These are phyloP conservation scores for Ilex asprella DNA, from an alignment of 257 asterid species.

Conservation along the genomic window DNA sequence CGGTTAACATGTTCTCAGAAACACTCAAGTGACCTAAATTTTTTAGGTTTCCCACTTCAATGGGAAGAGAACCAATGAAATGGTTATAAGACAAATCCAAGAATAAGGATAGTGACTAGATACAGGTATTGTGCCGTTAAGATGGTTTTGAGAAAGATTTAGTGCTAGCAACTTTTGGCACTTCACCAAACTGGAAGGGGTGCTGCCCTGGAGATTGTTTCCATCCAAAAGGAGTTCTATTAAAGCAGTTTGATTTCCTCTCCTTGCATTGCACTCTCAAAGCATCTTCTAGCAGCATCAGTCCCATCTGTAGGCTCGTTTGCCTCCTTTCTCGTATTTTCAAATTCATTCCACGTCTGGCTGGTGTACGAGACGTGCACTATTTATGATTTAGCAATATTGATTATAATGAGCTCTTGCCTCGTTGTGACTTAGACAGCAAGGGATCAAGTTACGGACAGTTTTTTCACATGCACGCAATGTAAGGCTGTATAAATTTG, in stretches of 20 bases:
- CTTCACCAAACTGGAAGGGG: background rate
- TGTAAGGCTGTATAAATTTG: too few relatives aligned
- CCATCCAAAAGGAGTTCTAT: background rate
- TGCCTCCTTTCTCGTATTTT: too few relatives aligned
- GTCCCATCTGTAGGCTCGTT: too few relatives aligned
- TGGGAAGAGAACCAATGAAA: constrained; percentile 14
- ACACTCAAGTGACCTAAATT: constrained; percentile 3
- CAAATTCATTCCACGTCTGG: too few relatives aligned
- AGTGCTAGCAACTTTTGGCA: background rate
- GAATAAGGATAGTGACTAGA: background rate
- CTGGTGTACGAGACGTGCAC: too few relatives aligned
- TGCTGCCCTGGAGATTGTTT: background rate
- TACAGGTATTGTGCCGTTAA: constrained; percentile 6
- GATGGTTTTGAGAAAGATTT: background rate
- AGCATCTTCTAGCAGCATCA: too few relatives aligned
- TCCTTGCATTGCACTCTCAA: too few relatives aligned
- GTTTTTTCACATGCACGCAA: too few relatives aligned
- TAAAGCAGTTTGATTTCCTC: background rate
- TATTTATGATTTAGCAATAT: too few relatives aligned
- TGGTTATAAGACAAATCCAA: background rate
- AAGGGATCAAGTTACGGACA: too few relatives aligned
- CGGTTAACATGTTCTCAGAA: constrained; percentile 13
- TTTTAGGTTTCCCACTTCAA: constrained; percentile 10
- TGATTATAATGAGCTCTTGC: too few relatives aligned
- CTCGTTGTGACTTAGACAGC: too few relatives aligned